These are phyloP conservation scores for Kodamaea ohmeri DNA, from an alignment of 1,139 yeast species.

Conservation along the genomic window DNA sequence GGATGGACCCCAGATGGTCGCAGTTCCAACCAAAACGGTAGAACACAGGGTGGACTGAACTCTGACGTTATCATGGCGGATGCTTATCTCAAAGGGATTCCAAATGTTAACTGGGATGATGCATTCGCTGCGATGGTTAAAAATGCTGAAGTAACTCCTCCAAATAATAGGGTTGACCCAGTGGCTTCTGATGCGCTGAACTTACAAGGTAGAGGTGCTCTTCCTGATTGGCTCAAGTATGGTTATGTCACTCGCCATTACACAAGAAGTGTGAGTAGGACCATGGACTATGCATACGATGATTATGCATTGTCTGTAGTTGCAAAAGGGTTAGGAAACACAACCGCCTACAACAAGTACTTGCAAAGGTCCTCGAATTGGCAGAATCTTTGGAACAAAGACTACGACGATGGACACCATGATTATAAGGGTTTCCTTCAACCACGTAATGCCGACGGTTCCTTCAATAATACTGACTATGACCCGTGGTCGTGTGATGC, in stretches of 20 bases:
- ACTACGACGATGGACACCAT: slow-evolving; percentile 28
- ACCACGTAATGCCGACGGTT: slow-evolving; percentile 32
- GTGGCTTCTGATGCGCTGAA: slow-evolving; percentile 31
- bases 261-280: slow-evolving; percentile 35
- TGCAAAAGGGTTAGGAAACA: slow-evolving; percentile 29
- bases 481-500: slow-evolving; percentile 30
- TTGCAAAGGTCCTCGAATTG: slow-evolving; percentile 34
- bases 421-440: slow-evolving; percentile 30
- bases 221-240: slow-evolving; percentile 29
- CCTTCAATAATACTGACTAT: slow-evolving; percentile 23
- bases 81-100: slow-evolving; percentile 31
- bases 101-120: slow-evolving; percentile 27
- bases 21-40: slow-evolving; percentile 37
- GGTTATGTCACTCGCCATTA: slow-evolving; percentile 31
- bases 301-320: slow-evolving; percentile 36
- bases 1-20: slow-evolving; percentile 42
- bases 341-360: slow-evolving; percentile 26
- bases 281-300: slow-evolving; percentile 39
- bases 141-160: slow-evolving; percentile 35
- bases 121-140: slow-evolving; percentile 36
- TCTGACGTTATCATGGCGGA: slow-evolving; percentile 42
- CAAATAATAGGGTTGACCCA: slow-evolving; percentile 13
- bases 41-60: slow-evolving; percentile 41
- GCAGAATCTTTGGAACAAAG: slow-evolving; percentile 36
- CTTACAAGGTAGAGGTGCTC: slow-evolving; percentile 32